phyloP scores from a whole-genome alignment of 2,329 filamentous ascomycete genomes.

The Zymoseptoria passerinii region DNA sequence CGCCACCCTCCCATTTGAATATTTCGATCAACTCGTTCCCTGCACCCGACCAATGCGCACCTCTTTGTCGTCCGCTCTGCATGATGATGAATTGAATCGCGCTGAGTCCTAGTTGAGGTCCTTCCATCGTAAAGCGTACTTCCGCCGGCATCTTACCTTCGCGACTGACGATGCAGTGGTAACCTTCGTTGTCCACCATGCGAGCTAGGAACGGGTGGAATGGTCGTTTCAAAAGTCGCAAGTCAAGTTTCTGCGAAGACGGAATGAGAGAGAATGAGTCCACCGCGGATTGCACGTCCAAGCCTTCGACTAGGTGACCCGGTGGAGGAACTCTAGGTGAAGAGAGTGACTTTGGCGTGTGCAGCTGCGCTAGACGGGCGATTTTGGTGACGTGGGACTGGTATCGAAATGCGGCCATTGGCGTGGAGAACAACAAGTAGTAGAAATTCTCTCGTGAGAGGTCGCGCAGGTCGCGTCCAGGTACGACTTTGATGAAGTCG shows the following conservation, averaged over 20 bases:
- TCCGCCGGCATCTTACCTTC: constrained; percentile 25
- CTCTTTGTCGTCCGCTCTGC: constrained; percentile 16
- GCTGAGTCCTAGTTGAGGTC: constrained; percentile 22
- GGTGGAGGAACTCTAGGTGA: constrained; percentile 38
- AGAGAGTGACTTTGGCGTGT: constrained; percentile 36
- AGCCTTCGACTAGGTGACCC: constrained; percentile 38
- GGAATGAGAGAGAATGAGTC: constrained; percentile 45
- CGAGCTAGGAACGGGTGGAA: constrained; percentile 26
- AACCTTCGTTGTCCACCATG: constrained; percentile 32
- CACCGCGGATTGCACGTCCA: constrained; percentile 38
- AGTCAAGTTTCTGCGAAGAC: constrained; percentile 30
- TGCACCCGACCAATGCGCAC: constrained; percentile 24
- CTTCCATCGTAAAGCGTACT: constrained; percentile 28
- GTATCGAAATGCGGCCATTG: constrained; percentile 54
- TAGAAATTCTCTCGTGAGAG: constrained; percentile 58
- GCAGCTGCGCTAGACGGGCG: constrained; percentile 38
- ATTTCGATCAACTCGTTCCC: constrained; percentile 19
- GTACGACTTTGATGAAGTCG: constrained; percentile 52
- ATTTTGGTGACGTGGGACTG: constrained; percentile 47
- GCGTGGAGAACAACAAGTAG: constrained; percentile 58
- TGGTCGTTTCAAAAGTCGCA: constrained; percentile 30
- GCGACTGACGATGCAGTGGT: constrained; percentile 20
- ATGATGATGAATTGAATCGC: constrained; percentile 22
- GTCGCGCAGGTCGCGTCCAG: constrained; percentile 55
- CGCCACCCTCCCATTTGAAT: constrained; percentile 19